A percentile compares a stretch with the other conserved stretches of the same genome.
phyloP scores from a whole-genome alignment of 2,329 filamentous ascomycete genomes.

The Neospermospora avenae region DNA sequence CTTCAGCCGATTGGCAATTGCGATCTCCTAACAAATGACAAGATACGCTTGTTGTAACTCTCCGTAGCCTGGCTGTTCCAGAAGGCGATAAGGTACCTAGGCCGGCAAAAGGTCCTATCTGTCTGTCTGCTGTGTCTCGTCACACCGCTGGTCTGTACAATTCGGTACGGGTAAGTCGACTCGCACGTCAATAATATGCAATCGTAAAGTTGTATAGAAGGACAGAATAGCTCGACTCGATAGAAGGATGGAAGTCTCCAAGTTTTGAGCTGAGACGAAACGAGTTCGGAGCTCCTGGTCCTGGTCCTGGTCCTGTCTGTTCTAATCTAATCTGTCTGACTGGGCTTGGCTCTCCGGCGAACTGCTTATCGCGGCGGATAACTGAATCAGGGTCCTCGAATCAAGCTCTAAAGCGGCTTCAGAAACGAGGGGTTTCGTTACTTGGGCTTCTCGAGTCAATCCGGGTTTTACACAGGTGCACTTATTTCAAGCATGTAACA shows the following conservation, averaged over 20 bases:
- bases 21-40: too few relatives aligned
- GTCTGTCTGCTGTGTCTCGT: constrained; percentile 7
- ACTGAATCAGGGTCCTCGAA: neutral
- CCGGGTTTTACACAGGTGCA: too few relatives aligned
- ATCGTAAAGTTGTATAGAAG: neutral
- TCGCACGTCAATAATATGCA: neutral
- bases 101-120: neutral
- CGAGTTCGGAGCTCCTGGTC: neutral
- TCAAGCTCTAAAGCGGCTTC: neutral
- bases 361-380: neutral
- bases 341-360: neutral
- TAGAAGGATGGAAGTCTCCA: neutral
- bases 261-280: neutral
- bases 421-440: constrained; percentile 4
- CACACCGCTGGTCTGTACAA: constrained; percentile 1
- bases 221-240: neutral
- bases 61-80: too few relatives aligned
- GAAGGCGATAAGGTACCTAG: neutral
- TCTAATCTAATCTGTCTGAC: neutral
- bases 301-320: neutral
- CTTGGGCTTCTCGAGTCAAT: too few relatives aligned
- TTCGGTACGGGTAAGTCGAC: neutral
- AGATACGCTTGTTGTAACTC: too few relatives aligned
- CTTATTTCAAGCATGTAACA: too few relatives aligned
- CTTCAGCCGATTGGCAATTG: neutral